Conservation (phyloP, 768 basidiomycete species). For the Tricholoma sp. region DNA sequence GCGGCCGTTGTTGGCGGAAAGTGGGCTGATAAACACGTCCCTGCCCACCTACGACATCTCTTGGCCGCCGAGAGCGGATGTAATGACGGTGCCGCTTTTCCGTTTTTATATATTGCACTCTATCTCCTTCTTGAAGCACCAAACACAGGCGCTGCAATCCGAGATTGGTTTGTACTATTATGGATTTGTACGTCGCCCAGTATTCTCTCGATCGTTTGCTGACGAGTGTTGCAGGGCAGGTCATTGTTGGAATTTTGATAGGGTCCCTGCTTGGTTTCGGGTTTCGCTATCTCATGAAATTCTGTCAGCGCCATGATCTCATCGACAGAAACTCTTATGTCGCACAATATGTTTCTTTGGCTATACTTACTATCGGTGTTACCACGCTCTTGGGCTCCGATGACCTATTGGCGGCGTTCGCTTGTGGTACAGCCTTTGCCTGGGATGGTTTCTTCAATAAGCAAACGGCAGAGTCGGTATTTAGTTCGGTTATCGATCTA, state of each 20-base stretch:
- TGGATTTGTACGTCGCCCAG: constrained; percentile 68
- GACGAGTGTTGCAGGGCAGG: constrained; percentile 54
- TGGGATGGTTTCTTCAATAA: constrained; percentile 95
- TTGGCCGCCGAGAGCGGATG: constrained; percentile 81
- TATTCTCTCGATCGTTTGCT: constrained; percentile 11
- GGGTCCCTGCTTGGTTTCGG: constrained; percentile 70
- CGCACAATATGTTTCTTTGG: constrained; percentile 84
- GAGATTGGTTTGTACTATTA: constrained; percentile 83
- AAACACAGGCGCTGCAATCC: constrained; percentile 57
- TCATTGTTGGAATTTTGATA: constrained; percentile 68
- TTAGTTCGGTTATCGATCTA: constrained; percentile 93
- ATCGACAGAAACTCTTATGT: constrained; percentile 94
- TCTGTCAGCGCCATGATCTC: constrained; percentile 78
- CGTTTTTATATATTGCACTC: constrained; percentile 86
- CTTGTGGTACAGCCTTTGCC: constrained; percentile 92
- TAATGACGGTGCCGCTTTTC: constrained; percentile 97
- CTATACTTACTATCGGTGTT: constrained; percentile 79
- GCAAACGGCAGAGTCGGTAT: constrained; percentile 92
- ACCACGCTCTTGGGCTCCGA: constrained; percentile 86
- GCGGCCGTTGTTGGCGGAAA: constrained; percentile 92
- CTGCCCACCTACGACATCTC: constrained; percentile 67
- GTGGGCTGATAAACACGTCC: constrained; percentile 97
- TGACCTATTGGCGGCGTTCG: constrained; percentile 91
- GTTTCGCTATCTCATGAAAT: constrained; percentile 90
- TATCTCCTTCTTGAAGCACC: constrained; percentile 74